Percentiles rank a stretch among this genome's conserved stretches.
phyloP scores from a whole-genome alignment of 768 basidiomycete genomes.

The Phlebiopsis flavidoalba region DNA sequence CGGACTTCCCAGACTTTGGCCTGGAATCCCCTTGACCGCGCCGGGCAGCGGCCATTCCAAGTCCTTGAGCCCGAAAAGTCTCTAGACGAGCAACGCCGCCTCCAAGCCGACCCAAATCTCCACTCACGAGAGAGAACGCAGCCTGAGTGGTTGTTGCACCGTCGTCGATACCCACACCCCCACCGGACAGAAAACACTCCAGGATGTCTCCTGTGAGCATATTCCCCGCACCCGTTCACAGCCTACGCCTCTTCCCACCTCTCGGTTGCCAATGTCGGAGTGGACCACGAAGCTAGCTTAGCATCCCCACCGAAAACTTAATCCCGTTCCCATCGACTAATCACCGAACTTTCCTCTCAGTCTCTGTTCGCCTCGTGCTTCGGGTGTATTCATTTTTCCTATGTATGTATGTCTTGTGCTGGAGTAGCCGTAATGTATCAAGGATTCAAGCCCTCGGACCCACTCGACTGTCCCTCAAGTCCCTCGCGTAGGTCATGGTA shows the following conservation, averaged over 20 bases:
- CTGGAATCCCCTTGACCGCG: constrained; percentile 11
- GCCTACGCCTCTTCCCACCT: constrained; percentile 1
- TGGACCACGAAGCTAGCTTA: constrained; percentile 1
- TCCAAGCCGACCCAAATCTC: constrained; percentile 8
- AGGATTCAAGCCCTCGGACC: neutral
- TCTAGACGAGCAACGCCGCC: constrained; percentile 11
- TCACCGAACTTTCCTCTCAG: neutral
- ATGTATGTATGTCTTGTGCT: neutral
- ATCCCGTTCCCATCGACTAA: constrained; percentile 6
- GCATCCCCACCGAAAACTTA: constrained; percentile 4
- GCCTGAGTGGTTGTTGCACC: neutral
- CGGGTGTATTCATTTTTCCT: neutral
- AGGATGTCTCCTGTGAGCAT: constrained; percentile 8
- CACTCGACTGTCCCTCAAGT: neutral
- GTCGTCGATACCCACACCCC: neutral
- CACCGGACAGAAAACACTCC: neutral
- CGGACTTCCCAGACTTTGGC: constrained; percentile 4
- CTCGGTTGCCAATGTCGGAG: constrained; percentile 5
- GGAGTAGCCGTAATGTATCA: constrained; percentile 1
- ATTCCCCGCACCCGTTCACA: constrained; percentile 7
- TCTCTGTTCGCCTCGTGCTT: neutral
- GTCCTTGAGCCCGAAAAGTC: constrained; percentile 12
- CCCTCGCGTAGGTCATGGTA: too few species aligned
- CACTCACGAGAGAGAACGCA: neutral
- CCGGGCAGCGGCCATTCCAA: neutral